Conservation (phyloP, 768 basidiomycete genomes). For the Exsudoporus frostii region DNA sequence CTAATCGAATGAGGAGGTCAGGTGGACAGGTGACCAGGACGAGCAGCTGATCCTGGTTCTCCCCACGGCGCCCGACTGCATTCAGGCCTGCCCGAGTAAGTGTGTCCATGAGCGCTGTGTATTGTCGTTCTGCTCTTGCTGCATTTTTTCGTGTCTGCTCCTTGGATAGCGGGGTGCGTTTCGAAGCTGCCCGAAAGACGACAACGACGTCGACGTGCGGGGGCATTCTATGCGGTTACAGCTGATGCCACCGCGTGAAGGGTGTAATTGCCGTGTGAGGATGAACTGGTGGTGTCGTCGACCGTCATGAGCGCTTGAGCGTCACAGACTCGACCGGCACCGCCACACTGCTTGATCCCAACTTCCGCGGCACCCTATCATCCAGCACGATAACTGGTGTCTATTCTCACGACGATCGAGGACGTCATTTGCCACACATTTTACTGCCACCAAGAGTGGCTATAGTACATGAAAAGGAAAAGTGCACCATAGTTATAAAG, state of each 20-base stretch:
- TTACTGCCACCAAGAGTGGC: neutral
- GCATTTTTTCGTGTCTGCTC: constrained; percentile 60
- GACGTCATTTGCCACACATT: too few relatives aligned
- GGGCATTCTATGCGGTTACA: constrained; percentile 30
- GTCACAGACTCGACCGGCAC: neutral
- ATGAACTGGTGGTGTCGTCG: neutral
- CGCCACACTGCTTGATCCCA: too few relatives aligned
- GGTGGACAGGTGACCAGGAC: constrained; percentile 73
- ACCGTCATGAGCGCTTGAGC: neutral
- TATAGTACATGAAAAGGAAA: constrained; percentile 5
- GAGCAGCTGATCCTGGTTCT: constrained; percentile 68
- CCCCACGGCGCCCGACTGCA: constrained; percentile 75
- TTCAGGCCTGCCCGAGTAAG: constrained; percentile 62
- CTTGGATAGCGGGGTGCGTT: constrained; percentile 46
- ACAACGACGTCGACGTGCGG: constrained; percentile 73
- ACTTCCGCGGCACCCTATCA: too few relatives aligned
- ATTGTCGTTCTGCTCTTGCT: constrained; percentile 65
- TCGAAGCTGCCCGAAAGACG: constrained; percentile 56
- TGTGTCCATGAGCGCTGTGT: constrained; percentile 56
- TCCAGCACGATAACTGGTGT: too few relatives aligned
- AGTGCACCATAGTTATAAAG: constrained; percentile 13
- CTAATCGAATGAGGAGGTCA: constrained; percentile 57
- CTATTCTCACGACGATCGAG: too few relatives aligned
- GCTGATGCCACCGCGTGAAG: neutral
- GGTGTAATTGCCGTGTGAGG: constrained; percentile 1